Percentiles rank a stretch among this genome's conserved stretches.
Evolutionary conservation across 1,139 yeast species (phyloP).

Genomic region (Sugiyamaella xylanicola): DNA sequence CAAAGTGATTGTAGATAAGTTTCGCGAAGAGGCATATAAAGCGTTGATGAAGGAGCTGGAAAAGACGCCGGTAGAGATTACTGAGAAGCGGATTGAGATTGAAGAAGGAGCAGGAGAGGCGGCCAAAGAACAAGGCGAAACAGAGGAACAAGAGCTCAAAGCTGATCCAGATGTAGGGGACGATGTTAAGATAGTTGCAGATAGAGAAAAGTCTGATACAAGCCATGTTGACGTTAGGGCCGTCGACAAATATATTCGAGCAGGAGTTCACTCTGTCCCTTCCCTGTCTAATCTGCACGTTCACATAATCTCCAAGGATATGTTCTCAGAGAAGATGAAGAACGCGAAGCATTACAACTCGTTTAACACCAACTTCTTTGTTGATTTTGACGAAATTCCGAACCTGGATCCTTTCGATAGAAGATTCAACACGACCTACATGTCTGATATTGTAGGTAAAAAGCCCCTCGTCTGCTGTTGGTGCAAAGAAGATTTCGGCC

Average conservation of each 20-base stretch:
- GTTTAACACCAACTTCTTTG: slow-evolving; percentile 66
- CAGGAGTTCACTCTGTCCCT: slow-evolving; percentile 74
- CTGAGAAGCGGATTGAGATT: no score
- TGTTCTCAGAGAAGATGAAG: slow-evolving; percentile 57
- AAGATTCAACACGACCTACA: slow-evolving; percentile 27
- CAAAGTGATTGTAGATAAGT: slow-evolving; percentile 48
- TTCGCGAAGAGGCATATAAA: slow-evolving; percentile 47
- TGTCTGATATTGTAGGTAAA: slow-evolving; percentile 39
- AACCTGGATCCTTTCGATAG: slow-evolving; percentile 19
- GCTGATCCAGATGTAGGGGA: no score
- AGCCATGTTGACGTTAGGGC: not conserved
- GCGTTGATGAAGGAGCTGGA: slow-evolving; percentile 36
- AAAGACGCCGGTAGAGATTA: no score
- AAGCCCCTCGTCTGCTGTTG: slow-evolving; percentile 53
- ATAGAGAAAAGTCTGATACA: not conserved
- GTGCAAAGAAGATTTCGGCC: slow-evolving; percentile 52
- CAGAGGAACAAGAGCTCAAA: no score
- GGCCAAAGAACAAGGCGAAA: no score
- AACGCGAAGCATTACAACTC: slow-evolving; percentile 70
- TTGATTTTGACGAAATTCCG: slow-evolving; percentile 48
- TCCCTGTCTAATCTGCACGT: slow-evolving; percentile 69
- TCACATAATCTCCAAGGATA: slow-evolving; percentile 70
- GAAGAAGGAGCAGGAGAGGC: slow-evolving; percentile 11
- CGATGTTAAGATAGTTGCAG: no score
- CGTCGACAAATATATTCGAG: slow-evolving; percentile 48